Evolutionary conservation across 164 flowering plant genomes (phyloP).

Genomic region (Dillenia suffruticosa): DNA sequence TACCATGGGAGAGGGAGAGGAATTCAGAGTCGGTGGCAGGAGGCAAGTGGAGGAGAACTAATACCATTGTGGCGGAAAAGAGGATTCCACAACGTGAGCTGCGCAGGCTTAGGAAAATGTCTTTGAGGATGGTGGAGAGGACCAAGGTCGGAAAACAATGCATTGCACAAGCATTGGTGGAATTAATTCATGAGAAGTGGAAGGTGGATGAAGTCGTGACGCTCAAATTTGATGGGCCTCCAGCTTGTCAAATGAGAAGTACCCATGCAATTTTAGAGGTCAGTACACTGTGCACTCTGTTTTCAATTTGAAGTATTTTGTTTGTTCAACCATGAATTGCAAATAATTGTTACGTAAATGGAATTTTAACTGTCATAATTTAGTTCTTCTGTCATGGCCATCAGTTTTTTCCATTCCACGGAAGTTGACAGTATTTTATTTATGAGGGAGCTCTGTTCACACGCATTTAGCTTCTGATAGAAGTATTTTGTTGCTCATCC

Average conservation of each 20-base stretch:
- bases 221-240: constrained; percentile 75
- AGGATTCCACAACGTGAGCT: constrained; percentile 68
- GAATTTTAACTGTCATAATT: background rate
- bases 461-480: constrained; percentile 4
- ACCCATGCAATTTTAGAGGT: constrained; percentile 84
- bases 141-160: constrained; percentile 71
- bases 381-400: background rate
- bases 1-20: constrained; percentile 45
- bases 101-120: constrained; percentile 64
- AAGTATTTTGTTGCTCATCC: constrained; percentile 15
- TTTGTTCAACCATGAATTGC: background rate
- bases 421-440: background rate
- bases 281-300: constrained; percentile 10
- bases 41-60: constrained; percentile 35
- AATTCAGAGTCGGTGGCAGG: constrained; percentile 13
- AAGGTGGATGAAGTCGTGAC: constrained; percentile 78
- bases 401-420: background rate
- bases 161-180: constrained; percentile 70
- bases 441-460: no score
- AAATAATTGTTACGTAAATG: background rate
- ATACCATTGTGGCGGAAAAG: constrained; percentile 58
- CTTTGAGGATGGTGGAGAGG: constrained; percentile 77
- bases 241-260: constrained; percentile 68
- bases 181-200: constrained; percentile 78
- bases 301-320: background rate